phyloP scores from a whole-genome alignment of 2,329 filamentous ascomycete species.

The Zopfia rhizophila region DNA sequence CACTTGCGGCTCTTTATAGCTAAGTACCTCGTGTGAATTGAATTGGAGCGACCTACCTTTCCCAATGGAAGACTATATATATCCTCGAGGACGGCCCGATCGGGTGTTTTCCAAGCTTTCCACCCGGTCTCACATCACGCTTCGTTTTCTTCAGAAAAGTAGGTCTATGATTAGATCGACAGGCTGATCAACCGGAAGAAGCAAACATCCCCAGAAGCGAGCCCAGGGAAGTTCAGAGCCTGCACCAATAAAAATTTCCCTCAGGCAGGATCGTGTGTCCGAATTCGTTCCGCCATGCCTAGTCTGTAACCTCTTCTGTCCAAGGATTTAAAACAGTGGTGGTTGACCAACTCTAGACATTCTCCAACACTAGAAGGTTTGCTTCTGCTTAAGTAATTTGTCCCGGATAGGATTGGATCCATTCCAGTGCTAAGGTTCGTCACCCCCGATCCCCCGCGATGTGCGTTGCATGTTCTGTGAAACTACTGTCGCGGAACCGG shows the following conservation, averaged over 20 bases:
- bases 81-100: slow-evolving; percentile 8
- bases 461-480: slow-evolving; percentile 20
- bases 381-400: too few species aligned
- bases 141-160: slow-evolving; percentile 21
- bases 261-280: slow-evolving; percentile 32
- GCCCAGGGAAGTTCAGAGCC: neutral
- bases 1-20: neutral
- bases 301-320: slow-evolving; percentile 35
- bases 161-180: neutral
- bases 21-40: slow-evolving; percentile 15
- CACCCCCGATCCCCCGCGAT: slow-evolving; percentile 1
- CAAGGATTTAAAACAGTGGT: slow-evolving; percentile 33
- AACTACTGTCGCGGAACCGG: slow-evolving; percentile 25
- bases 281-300: slow-evolving; percentile 27
- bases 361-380: too few species aligned
- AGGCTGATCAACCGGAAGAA: neutral
- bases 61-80: slow-evolving; percentile 7
- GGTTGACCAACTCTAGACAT: too few species aligned
- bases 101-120: slow-evolving; percentile 12
- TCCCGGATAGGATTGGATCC: too few species aligned
- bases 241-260: slow-evolving; percentile 23
- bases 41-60: slow-evolving; percentile 17
- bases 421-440: too few species aligned
- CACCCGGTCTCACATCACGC: slow-evolving; percentile 20
- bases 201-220: too few species aligned